These are phyloP conservation scores for Suillus spraguei DNA, from an alignment of 768 basidiomycete species.

Conservation along the genomic window DNA sequence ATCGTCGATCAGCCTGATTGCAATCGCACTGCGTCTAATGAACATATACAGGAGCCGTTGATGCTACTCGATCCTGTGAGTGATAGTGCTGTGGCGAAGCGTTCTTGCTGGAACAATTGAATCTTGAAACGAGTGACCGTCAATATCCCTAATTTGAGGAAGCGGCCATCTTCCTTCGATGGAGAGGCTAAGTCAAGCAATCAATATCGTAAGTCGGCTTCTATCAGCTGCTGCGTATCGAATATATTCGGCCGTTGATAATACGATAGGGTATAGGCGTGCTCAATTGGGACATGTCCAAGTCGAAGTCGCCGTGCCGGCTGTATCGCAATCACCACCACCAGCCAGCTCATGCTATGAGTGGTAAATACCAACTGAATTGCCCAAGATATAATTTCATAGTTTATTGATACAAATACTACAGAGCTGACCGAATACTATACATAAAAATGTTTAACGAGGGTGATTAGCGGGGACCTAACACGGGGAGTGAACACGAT, in stretches of 20 bases:
- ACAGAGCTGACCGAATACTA: background rate
- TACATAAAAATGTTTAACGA: background rate
- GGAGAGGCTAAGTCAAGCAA: background rate
- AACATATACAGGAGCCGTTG: background rate
- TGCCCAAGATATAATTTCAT: background rate
- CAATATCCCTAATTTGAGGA: background rate
- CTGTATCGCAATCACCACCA: slow-evolving; percentile 2
- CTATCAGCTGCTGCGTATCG: background rate
- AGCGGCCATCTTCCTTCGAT: background rate
- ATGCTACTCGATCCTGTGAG: background rate
- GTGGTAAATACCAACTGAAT: background rate
- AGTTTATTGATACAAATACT: background rate
- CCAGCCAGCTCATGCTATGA: background rate
- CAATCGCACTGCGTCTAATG: background rate
- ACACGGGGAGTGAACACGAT: background rate
- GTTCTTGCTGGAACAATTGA: background rate
- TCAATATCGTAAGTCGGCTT: background rate
- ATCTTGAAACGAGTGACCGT: background rate
- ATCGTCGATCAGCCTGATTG: background rate
- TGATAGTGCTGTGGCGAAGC: background rate
- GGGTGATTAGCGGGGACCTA: background rate
- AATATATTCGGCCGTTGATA: background rate
- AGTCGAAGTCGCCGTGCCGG: background rate
- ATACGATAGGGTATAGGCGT: background rate
- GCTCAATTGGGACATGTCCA: background rate